Conservation (phyloP, 169 alveolate species). For the Toxoplasma gondii region DNA sequence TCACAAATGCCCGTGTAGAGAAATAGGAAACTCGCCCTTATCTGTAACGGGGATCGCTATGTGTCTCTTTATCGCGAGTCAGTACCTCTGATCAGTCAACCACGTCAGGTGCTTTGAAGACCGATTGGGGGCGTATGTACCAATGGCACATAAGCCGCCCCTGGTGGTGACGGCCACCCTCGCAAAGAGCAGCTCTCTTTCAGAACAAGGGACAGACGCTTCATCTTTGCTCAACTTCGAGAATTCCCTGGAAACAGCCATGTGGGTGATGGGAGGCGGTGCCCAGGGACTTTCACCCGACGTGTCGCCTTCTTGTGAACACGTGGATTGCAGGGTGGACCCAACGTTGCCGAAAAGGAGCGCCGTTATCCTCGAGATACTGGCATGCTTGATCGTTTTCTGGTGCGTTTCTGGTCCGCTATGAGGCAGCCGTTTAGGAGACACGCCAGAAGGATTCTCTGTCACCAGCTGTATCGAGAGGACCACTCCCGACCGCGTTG, state of each 20-base stretch:
- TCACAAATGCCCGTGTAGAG: no score
- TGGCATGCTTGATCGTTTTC: conserved; percentile 56
- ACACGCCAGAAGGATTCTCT: background rate
- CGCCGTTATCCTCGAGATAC: conserved; percentile 50
- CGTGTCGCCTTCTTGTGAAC: background rate
- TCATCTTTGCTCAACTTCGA: background rate
- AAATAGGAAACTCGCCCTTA: no score
- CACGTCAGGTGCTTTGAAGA: background rate
- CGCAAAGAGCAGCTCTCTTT: background rate
- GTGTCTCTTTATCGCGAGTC: background rate
- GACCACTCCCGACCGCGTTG: conserved; percentile 62
- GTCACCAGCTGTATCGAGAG: conserved; percentile 42
- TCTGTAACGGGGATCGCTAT: no score
- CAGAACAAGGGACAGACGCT: background rate
- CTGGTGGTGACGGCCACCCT: background rate
- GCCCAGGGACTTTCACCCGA: background rate
- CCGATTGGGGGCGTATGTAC: background rate
- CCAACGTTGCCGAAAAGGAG: conserved; percentile 9
- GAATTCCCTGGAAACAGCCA: background rate
- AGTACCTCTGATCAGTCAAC: background rate
- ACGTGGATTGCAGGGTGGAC: background rate
- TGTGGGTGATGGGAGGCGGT: conserved; percentile 18
- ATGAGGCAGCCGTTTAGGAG: background rate
- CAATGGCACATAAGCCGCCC: background rate
- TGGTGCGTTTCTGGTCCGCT: background rate